phyloP scores from a whole-genome alignment of 225 moss, liverwort and hornwort species.

The Neckera pumila region DNA sequence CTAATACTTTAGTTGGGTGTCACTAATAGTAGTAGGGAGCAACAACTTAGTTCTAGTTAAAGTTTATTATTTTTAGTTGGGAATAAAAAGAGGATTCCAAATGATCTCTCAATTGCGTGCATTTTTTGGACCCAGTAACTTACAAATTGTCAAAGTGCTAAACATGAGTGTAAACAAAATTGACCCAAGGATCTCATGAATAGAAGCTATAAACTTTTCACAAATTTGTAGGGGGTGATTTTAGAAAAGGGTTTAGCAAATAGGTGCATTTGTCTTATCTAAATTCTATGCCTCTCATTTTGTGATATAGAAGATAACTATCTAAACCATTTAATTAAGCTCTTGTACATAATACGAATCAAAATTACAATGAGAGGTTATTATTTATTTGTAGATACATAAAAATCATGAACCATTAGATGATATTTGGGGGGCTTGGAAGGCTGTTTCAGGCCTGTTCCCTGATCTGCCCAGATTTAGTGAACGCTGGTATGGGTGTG shows the following conservation, averaged over 20 bases:
- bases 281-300: background rate
- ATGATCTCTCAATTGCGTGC: background rate
- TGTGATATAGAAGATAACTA: background rate
- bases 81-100: rapidly evolving
- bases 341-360: background rate
- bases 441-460: too few relatives aligned
- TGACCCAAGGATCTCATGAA: rapidly evolving
- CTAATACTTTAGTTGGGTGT: rapidly evolving
- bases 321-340: background rate
- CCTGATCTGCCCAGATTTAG: too few relatives aligned
- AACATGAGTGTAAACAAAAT: background rate
- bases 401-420: background rate
- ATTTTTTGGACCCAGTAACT: too few relatives aligned
- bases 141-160: rapidly evolving
- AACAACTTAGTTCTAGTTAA: rapidly evolving
- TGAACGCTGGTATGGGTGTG: too few relatives aligned
- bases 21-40: rapidly evolving
- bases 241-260: background rate
- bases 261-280: too few relatives aligned
- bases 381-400: background rate
- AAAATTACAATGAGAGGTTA: background rate
- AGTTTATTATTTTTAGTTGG: background rate
- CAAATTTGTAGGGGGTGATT: rapidly evolving
- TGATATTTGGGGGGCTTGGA: too few relatives aligned
- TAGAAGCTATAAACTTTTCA: background rate